phyloP scores from a whole-genome alignment of 2,329 filamentous ascomycete species.

The Phyllosticta capitalensis region DNA sequence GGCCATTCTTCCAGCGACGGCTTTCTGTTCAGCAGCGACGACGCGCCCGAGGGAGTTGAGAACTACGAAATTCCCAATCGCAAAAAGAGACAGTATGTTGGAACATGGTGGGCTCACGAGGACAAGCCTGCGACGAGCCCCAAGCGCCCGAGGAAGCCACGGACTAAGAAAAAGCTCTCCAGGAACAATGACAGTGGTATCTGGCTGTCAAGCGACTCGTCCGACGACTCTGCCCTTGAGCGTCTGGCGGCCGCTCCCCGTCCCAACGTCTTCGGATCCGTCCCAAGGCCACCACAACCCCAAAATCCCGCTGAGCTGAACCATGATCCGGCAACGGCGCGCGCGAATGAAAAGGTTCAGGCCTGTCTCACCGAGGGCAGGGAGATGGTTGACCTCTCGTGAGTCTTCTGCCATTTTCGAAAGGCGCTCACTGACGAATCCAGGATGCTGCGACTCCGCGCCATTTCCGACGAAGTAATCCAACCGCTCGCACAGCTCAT shows the following conservation, averaged over 20 bases:
- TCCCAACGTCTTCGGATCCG: slow-evolving; percentile 6
- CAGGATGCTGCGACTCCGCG: slow-evolving; percentile 19
- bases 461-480: slow-evolving; percentile 49
- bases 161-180: slow-evolving; percentile 42
- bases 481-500: slow-evolving; percentile 41
- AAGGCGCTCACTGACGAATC: slow-evolving; percentile 7
- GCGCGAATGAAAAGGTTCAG: slow-evolving; percentile 5
- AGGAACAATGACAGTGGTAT: slow-evolving; percentile 60
- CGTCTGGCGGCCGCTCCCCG: slow-evolving; percentile 19
- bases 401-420: slow-evolving; percentile 20
- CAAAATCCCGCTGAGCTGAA: slow-evolving; percentile 12
- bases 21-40: slow-evolving; percentile 62
- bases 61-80: slow-evolving; percentile 50
- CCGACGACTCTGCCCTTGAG: slow-evolving; percentile 39
- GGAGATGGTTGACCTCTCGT: slow-evolving; percentile 55
- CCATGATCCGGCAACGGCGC: neutral
- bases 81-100: slow-evolving; percentile 54
- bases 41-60: slow-evolving; percentile 44
- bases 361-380: slow-evolving; percentile 44
- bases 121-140: slow-evolving; percentile 14
- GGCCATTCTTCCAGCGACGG: slow-evolving; percentile 54
- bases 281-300: slow-evolving; percentile 2
- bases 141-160: slow-evolving; percentile 17
- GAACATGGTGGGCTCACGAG: slow-evolving; percentile 57
- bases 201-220: slow-evolving; percentile 54